Evolutionary conservation across 2,329 filamentous ascomycete genomes (phyloP).

Genomic region (Colletotrichum graminicola): DNA sequence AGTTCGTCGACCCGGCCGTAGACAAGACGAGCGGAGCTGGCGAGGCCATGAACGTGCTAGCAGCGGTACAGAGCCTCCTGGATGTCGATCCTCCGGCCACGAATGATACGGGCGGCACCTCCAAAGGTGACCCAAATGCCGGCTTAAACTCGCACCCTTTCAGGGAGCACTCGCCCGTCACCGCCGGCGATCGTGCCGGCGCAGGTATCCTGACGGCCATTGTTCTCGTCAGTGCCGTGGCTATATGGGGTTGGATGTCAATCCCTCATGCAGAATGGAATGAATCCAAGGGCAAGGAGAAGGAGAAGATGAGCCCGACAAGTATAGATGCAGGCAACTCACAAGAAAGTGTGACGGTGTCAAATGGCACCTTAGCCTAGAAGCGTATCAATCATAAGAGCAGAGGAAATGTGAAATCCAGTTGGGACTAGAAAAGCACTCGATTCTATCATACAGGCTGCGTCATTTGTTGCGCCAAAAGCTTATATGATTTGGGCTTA

Average conservation of each 20-base stretch:
- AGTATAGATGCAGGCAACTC: neutral
- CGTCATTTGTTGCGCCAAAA: neutral
- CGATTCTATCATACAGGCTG: slow-evolving; percentile 2
- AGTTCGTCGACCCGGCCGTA: slow-evolving; percentile 58
- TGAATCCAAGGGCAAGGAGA: slow-evolving; percentile 26
- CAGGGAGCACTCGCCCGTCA: slow-evolving; percentile 48
- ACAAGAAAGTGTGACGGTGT: slow-evolving; percentile 10
- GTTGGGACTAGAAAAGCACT: neutral
- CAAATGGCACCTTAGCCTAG: neutral
- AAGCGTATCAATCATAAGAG: neutral
- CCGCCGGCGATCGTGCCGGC: slow-evolving; percentile 74
- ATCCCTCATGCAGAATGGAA: slow-evolving; percentile 29
- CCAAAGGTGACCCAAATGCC: slow-evolving; percentile 53
- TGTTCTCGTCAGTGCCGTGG: slow-evolving; percentile 66
- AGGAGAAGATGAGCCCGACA: neutral
- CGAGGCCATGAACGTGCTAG: slow-evolving; percentile 69
- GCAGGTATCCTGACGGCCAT: slow-evolving; percentile 74
- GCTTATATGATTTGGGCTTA: neutral
- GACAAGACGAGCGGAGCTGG: slow-evolving; percentile 70
- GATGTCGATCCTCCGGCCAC: slow-evolving; percentile 58
- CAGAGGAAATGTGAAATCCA: neutral
- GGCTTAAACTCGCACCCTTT: slow-evolving; percentile 34
- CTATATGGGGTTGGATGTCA: slow-evolving; percentile 62
- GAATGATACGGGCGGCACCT: slow-evolving; percentile 64
- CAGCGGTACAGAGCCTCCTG: slow-evolving; percentile 64